A percentile compares a stretch with the other conserved stretches of the same genome.
Evolutionary conservation across 371 early-diverging fungal species (phyloP).

Genomic region (Mucor mucedo): DNA sequence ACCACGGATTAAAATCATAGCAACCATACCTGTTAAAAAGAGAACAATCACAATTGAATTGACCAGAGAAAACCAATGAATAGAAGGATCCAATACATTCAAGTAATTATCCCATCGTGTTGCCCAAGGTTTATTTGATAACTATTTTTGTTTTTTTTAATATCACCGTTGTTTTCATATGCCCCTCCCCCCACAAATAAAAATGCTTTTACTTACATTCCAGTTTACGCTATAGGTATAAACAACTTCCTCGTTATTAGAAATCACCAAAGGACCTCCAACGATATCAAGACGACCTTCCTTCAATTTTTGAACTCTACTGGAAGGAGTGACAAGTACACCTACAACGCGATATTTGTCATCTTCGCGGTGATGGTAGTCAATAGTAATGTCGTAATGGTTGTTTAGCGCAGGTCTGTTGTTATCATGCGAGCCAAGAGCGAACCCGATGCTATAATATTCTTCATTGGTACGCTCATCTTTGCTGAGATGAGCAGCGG

Average conservation of each 20-base stretch:
- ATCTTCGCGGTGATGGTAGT: conserved; percentile 76
- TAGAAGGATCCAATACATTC: conserved; percentile 82
- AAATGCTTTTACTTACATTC: conserved; percentile 55
- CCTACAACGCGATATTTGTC: conserved; percentile 87
- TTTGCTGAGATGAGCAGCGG: conserved; percentile 75
- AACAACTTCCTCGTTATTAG: conserved; percentile 53
- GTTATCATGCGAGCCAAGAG: conserved; percentile 55
- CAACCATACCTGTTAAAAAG: conserved; percentile 89
- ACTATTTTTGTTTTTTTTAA: conserved; percentile 24
- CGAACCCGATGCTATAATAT: conserved; percentile 84
- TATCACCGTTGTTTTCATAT: background rate
- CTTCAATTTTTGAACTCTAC: conserved; percentile 48
- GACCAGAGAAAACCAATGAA: conserved; percentile 80
- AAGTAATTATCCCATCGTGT: conserved; percentile 96
- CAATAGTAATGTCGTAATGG: conserved; percentile 87
- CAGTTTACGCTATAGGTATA: conserved; percentile 90
- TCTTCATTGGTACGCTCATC: conserved; percentile 63
- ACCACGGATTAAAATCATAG: conserved; percentile 84
- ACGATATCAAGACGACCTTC: conserved; percentile 36
- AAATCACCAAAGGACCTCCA: conserved; percentile 59
- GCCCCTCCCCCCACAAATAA: background rate
- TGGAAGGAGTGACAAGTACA: conserved; percentile 74
- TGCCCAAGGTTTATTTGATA: conserved; percentile 80
- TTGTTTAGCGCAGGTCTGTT: conserved; percentile 58
- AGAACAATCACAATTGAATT: conserved; percentile 86